Evolutionary conservation across 257 asterid species (phyloP).

Genomic region (Linaria vulgaris): DNA sequence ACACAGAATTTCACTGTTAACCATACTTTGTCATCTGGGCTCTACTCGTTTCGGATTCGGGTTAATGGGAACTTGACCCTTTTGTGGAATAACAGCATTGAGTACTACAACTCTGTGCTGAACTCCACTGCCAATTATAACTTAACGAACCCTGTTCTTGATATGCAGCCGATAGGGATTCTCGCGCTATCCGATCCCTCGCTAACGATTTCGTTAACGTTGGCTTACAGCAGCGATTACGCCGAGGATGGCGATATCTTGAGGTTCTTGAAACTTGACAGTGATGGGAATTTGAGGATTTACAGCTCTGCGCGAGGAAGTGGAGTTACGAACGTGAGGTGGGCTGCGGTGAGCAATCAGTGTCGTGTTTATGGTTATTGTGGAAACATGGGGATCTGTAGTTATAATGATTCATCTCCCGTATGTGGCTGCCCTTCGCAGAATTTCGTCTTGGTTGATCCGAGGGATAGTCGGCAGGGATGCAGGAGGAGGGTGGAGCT

Average conservation of each 20-base stretch:
- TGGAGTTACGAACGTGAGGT: conserved; percentile 41
- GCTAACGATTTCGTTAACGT: conserved; percentile 31
- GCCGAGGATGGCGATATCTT: conserved; percentile 48
- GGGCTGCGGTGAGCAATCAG: conserved; percentile 87
- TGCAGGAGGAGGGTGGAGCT: conserved; percentile 71
- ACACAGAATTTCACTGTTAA: conserved; percentile 41
- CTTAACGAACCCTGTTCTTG: conserved; percentile 47
- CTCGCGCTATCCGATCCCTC: conserved; percentile 49
- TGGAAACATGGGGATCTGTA: conserved; percentile 77
- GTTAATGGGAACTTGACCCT: conserved; percentile 61
- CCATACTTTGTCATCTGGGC: conserved; percentile 49
- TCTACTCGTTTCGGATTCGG: conserved; percentile 43
- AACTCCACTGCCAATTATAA: conserved; percentile 45
- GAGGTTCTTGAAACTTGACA: conserved; percentile 61
- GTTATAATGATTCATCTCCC: conserved; percentile 62
- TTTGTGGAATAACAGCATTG: conserved; percentile 51
- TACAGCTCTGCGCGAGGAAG: conserved; percentile 56
- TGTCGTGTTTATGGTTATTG: conserved; percentile 79
- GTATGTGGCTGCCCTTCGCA: conserved; percentile 67
- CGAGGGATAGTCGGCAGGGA: conserved; percentile 56
- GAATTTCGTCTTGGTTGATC: conserved; percentile 60
- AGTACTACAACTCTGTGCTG: conserved; percentile 63
- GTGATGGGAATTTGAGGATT: conserved; percentile 78
- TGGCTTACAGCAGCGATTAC: conserved; percentile 72
- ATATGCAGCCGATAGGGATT: conserved; percentile 51